A percentile compares a stretch with the other conserved stretches of the same genome.
Conservation (phyloP, 2,329 filamentous ascomycete species). For the Paraphaeosphaeria sporulosa region DNA sequence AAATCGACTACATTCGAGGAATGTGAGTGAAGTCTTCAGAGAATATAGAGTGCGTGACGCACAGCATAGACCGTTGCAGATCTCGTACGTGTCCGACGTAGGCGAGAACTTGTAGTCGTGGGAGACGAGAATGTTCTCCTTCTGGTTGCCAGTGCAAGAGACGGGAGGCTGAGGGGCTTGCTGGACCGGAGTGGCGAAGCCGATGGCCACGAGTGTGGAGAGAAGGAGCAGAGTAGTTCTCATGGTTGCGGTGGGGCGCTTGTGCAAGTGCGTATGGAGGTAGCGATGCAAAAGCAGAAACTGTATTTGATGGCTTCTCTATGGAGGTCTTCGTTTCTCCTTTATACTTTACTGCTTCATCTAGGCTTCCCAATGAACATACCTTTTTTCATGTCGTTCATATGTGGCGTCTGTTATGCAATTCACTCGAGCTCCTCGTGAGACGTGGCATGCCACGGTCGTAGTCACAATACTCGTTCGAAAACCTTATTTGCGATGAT, state of each 20-base stretch:
- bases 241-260: not conserved
- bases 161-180: not conserved
- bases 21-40: not conserved
- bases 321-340: not conserved
- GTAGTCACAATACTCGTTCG: not conserved
- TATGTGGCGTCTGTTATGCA: not conserved
- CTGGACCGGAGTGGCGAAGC: not conserved
- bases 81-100: not conserved
- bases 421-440: not conserved
- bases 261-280: not conserved
- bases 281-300: not conserved
- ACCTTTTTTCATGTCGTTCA: not conserved
- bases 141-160: not conserved
- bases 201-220: not conserved
- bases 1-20: not conserved
- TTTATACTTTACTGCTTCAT: not conserved
- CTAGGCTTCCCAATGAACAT: not conserved
- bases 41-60: not conserved
- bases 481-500: not conserved
- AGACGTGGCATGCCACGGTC: not conserved
- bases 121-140: not conserved
- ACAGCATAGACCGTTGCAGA: conserved; percentile 1
- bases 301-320: not conserved
- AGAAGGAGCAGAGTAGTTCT: not conserved
- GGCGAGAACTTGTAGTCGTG: not conserved